Conservation (phyloP, 495 filamentous ascomycete genomes). For the Penicillium cataractarum region DNA sequence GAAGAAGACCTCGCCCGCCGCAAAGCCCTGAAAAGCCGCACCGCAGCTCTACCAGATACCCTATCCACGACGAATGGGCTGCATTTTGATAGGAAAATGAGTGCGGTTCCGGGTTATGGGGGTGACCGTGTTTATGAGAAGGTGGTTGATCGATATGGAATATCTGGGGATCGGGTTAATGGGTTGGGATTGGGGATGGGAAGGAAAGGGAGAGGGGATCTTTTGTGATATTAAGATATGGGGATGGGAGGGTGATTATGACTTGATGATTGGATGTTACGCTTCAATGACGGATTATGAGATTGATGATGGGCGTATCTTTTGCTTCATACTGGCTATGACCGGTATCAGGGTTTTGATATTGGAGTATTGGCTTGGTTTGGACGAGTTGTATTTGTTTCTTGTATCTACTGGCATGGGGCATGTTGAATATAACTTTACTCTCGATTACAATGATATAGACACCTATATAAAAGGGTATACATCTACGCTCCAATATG, state of each 20-base stretch:
- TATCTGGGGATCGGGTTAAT: slow-evolving; percentile 18
- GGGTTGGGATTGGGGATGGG: slow-evolving; percentile 19
- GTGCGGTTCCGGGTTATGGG: slow-evolving; percentile 14
- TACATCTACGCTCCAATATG: neutral
- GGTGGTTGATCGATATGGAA: slow-evolving; percentile 19
- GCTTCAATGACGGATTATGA: neutral
- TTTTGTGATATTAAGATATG: neutral
- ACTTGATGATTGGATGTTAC: neutral
- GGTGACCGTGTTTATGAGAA: slow-evolving; percentile 27
- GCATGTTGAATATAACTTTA: neutral
- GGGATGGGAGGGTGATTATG: neutral
- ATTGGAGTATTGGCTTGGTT: neutral
- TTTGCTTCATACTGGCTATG: neutral
- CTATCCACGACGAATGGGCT: slow-evolving; percentile 1
- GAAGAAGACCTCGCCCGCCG: slow-evolving; percentile 40
- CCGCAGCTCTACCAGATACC: neutral
- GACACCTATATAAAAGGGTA: neutral
- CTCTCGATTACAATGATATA: neutral
- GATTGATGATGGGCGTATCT: neutral
- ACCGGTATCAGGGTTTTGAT: neutral
- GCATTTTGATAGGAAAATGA: slow-evolving; percentile 9
- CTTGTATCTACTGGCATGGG: neutral
- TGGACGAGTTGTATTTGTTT: neutral
- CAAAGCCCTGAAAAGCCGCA: slow-evolving; percentile 34
- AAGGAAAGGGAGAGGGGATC: neutral